These are phyloP conservation scores for Ophiosphaerella korrae DNA, from an alignment of 2,329 filamentous ascomycete species.

Conservation along the genomic window DNA sequence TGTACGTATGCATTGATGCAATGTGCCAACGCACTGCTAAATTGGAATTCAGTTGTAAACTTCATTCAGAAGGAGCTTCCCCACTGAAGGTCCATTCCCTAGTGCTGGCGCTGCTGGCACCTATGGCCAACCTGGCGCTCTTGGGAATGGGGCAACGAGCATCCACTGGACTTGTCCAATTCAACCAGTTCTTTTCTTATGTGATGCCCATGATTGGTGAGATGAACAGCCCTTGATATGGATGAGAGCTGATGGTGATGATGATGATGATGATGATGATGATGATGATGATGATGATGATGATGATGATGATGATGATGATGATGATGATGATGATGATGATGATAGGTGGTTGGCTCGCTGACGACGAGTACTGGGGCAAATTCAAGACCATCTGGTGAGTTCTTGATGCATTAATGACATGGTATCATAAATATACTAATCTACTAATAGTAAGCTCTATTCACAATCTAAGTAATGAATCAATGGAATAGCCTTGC, in stretches of 20 bases:
- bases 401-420: no score
- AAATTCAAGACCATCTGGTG: slow-evolving; percentile 61
- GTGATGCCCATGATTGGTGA: slow-evolving; percentile 33
- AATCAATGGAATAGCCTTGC: no score
- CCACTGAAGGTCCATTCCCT: slow-evolving; percentile 54
- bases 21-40: not conserved
- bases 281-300: no score
- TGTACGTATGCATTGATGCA: slow-evolving; percentile 12
- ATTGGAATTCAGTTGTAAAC: slow-evolving; percentile 28
- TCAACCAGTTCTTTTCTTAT: slow-evolving; percentile 29
- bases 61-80: slow-evolving; percentile 52
- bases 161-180: slow-evolving; percentile 30
- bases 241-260: slow-evolving; percentile 47
- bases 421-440: no score
- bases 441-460: no score
- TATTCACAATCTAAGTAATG: no score
- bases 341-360: slow-evolving; percentile 60
- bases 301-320: no score
- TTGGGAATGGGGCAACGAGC: slow-evolving; percentile 35
- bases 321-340: no score
- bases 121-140: slow-evolving; percentile 32
- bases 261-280: no score
- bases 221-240: no score
- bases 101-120: slow-evolving; percentile 50
- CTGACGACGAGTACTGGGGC: slow-evolving; percentile 63